These are phyloP conservation scores for Aspergillaceae sp. DNA, from an alignment of 2,329 filamentous ascomycete species.

Conservation along the genomic window DNA sequence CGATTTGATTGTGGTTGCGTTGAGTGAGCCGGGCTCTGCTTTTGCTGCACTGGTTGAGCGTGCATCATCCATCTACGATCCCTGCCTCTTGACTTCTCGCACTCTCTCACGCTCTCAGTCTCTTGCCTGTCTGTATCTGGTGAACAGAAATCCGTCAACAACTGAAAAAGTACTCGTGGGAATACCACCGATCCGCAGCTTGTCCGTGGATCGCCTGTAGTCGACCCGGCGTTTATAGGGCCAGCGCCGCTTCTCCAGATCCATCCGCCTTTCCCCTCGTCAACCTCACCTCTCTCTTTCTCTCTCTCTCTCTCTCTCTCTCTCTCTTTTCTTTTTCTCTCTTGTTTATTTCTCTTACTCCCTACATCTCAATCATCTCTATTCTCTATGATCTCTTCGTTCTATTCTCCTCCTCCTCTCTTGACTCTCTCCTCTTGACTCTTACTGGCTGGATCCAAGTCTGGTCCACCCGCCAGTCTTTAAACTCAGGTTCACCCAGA, in stretches of 20 bases:
- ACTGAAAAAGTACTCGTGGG: too few species aligned
- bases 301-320: conserved; percentile 1
- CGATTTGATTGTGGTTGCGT: too few species aligned
- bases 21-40: too few species aligned
- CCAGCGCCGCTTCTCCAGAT: conserved; percentile 8
- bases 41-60: too few species aligned
- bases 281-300: conserved; percentile 4
- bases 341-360: conserved; percentile 1
- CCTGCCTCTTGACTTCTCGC: too few species aligned
- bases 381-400: background rate
- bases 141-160: too few species aligned
- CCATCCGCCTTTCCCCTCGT: conserved; percentile 1
- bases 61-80: too few species aligned
- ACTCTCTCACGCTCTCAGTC: too few species aligned
- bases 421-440: conserved; percentile 1
- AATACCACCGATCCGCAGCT: too few species aligned
- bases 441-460: background rate
- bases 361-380: background rate
- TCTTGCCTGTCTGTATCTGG: too few species aligned
- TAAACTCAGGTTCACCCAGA: background rate
- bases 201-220: too few species aligned
- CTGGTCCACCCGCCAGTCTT: background rate
- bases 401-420: conserved; percentile 2
- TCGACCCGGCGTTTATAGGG: background rate
- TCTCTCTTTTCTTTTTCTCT: conserved; percentile 1